Base-by-base conservation (phyloP, 495 filamentous ascomycete species). In the Ramalina intermedia region DNA sequence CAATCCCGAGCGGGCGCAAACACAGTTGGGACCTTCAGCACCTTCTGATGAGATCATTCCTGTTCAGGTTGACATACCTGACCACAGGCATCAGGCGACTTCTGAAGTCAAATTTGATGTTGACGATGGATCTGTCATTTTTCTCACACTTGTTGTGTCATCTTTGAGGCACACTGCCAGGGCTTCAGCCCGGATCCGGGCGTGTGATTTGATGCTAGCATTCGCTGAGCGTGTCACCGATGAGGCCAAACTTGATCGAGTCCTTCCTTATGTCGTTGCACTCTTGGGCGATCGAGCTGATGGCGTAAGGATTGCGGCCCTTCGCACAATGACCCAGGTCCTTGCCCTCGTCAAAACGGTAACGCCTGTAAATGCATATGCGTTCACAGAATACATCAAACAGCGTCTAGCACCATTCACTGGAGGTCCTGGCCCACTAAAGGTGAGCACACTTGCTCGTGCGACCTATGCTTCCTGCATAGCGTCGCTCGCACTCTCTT, bases 311-410 rank as follows among this genome's bases (percentile, higher is more conserved):
- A 74, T 93, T 21, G 79, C 87, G 24, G 88, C 89, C 14, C 73
- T 96, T 39, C 78, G 89, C 38, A 81, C 85, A 7, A 69, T 96
- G 56, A 85, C 89, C 2, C 89, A 95, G 57, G 72, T 96, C 49
- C 71, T 96, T 50, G 85, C 86, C 57, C 74, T 94, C 55, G 86
- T 99, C 14, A 76, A 76, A 16, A 80, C 89, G 4, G 82, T 90
- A 9, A 94, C 89, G 1, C 93, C 90, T 0, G 82, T 96, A 43
- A 99, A 99, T 63, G 87, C 90, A 13, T 85, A 94, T 66, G 72
- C 96, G 3, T 96, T 96, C 60, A 82, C 90, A 0, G 91, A 96
- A 58, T 99, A 96, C 63, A 82, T 99, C 29, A 78, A 96, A 49
- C 87, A 84, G 3, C 74, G 85, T 35, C 74, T 96, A 55, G 76